Percentiles rank a stretch among this genome's conserved stretches.
Conservation (phyloP, 2,329 filamentous ascomycete genomes). For the Ophiognomonia clavigignenti-juglandacearum region DNA sequence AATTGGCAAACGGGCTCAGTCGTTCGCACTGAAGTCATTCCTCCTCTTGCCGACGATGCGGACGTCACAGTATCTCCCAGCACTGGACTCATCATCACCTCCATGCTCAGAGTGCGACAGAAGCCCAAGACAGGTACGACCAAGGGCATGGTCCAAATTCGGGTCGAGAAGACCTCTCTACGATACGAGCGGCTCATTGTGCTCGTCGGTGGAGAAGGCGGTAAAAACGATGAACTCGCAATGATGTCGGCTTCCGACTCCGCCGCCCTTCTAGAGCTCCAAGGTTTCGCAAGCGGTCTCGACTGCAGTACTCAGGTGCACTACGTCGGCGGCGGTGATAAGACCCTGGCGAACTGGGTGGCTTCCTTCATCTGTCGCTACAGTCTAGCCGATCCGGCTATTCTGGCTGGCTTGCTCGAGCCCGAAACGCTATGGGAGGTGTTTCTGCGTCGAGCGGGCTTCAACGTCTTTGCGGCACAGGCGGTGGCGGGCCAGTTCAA, state of each 20-base stretch:
- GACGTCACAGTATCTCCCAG: constrained; percentile 69
- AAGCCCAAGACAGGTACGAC: constrained; percentile 53
- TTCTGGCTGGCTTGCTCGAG: constrained; percentile 34
- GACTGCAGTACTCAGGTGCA: constrained; percentile 33
- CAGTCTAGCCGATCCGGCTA: constrained; percentile 21
- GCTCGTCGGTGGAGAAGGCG: constrained; percentile 54
- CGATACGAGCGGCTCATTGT: constrained; percentile 67
- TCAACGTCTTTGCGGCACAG: constrained; percentile 71
- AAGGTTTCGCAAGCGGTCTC: constrained; percentile 41
- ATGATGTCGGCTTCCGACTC: constrained; percentile 36
- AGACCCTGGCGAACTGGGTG: constrained; percentile 50
- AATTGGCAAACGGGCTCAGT: constrained; percentile 20
- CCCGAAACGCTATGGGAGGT: constrained; percentile 64
- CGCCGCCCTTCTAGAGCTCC: constrained; percentile 43
- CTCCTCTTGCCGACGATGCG: constrained; percentile 50
- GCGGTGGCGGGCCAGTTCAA: constrained; percentile 48
- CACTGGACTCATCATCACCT: constrained; percentile 66
- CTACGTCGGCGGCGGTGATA: constrained; percentile 45
- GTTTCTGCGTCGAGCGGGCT: constrained; percentile 58
- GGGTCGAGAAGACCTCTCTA: constrained; percentile 45
- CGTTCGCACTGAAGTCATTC: constrained; percentile 21
- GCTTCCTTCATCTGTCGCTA: constrained; percentile 46
- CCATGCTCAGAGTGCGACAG: constrained; percentile 68
- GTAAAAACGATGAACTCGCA: constrained; percentile 33
- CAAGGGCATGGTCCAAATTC: constrained; percentile 46